These are phyloP conservation scores for Senna siamea DNA, from an alignment of 306 rosid genomes.

Conservation along the genomic window DNA sequence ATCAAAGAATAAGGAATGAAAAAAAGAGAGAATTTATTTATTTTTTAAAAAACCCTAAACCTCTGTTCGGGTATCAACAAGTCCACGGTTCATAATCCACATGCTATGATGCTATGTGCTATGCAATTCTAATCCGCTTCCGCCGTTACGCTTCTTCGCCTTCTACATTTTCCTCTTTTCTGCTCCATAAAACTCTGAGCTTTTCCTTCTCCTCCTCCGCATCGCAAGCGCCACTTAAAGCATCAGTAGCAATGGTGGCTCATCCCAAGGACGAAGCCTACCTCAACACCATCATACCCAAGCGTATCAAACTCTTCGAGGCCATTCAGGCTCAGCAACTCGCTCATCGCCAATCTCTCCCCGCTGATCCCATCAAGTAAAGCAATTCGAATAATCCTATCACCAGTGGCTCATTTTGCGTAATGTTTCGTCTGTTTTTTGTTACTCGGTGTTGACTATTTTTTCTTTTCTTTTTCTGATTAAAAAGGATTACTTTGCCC, in stretches of 20 bases:
- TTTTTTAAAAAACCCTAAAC: slow-evolving; percentile 4
- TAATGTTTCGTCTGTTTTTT: neutral
- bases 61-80: neutral
- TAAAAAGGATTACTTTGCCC: slow-evolving; percentile 56
- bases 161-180: neutral
- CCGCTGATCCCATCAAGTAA: slow-evolving; percentile 76
- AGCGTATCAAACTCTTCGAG: slow-evolving; percentile 70
- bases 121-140: slow-evolving; percentile 43
- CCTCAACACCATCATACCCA: slow-evolving; percentile 55
- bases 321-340: slow-evolving; percentile 53
- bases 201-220: slow-evolving; percentile 37
- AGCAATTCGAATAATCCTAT: neutral
- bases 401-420: neutral
- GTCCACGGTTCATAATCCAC: neutral
- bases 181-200: slow-evolving; percentile 12
- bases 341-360: slow-evolving; percentile 54
- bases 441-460: neutral
- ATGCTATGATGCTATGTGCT: slow-evolving; percentile 40
- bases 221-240: slow-evolving; percentile 2
- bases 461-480: neutral
- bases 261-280: slow-evolving; percentile 75
- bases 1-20: neutral
- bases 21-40: too few species aligned
- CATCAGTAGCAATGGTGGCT: slow-evolving; percentile 48
- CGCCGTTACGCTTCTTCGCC: slow-evolving; percentile 50